Base-by-base conservation (phyloP, 306 rosid genomes). In the Pyrus communis region DNA sequence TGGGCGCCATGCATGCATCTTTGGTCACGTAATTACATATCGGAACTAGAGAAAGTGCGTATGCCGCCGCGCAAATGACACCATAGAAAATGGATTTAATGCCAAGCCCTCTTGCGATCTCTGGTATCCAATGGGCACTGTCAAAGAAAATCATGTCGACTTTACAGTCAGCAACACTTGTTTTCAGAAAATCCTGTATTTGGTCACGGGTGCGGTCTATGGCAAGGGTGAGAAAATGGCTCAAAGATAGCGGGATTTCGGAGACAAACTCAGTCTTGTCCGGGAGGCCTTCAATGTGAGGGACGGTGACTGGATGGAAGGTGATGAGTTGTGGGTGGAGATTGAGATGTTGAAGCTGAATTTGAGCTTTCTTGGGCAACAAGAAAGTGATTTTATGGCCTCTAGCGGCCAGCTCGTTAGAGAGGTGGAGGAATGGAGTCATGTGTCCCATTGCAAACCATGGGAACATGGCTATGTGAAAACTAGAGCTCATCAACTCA, bases 381-480 rank as follows among this genome's bases (percentile, higher is more conserved):
- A 90, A 19, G 60, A 75, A 43, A 0, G 86, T 25, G 74, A 85
- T 66, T 54, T 1, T 38, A 35, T 86, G 88, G 72, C 87, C 88
- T 60, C 81, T 81, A 27, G 78, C 59, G 31, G 92, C 95, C 18
- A 90, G 67, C 75, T 88, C 82, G 75, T 86, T 88, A 0, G 87
- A 62, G 11, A 89, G 84, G 57, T 89, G 86, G 35, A 86, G 71
- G 35, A 35, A 84, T 2, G 94, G 89, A 4, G 86, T 89, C 75
- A 89, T 84, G 66, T 89, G 94, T 9, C 91, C 90, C 0, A 63
- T 75, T 22, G 91, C 91, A 11, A 85, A 69, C 91, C 94, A 89
- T 77, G 91, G 90, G 33, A 84, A 55, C 90, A 87, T 86, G 4
- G 74, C 71, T 7, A 83, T 42, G 67, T 87, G 87, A 22, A 79